Percentiles rank a stretch among this genome's conserved stretches.
Evolutionary conservation across 345 rosid species (phyloP).

Genomic region (Gossypium stocksii): DNA sequence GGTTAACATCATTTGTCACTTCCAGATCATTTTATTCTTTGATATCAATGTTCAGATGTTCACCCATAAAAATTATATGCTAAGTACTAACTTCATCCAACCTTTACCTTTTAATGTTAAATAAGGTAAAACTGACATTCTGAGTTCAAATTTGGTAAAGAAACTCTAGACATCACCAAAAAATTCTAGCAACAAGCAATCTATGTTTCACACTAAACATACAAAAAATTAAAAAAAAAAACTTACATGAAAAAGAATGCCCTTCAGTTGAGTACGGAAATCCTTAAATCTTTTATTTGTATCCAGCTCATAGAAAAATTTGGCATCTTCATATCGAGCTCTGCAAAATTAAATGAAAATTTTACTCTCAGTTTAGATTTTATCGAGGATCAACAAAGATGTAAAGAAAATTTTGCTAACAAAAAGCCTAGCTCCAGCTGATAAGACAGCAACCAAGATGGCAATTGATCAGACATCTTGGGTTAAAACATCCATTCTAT

Average conservation of each 20-base stretch:
- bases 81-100: neutral
- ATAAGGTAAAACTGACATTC: neutral
- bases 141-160: slow-evolving; percentile 6
- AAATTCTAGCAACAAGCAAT: neutral
- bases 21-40: neutral
- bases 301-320: slow-evolving; percentile 89
- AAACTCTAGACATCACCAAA: slow-evolving; percentile 1
- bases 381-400: slow-evolving; percentile 3
- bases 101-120: neutral
- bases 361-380: slow-evolving; percentile 12
- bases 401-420: neutral
- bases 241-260: slow-evolving; percentile 95
- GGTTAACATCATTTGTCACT: neutral
- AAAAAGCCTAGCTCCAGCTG: neutral
- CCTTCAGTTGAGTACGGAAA: slow-evolving; percentile 71
- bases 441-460: slow-evolving; percentile 9
- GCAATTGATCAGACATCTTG: neutral
- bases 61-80: neutral
- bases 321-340: slow-evolving; percentile 98
- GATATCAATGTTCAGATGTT: neutral
- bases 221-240: slow-evolving; percentile 1
- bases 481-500: neutral
- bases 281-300: slow-evolving; percentile 59
- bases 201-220: neutral
- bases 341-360: slow-evolving; percentile 36